Evolutionary conservation across 139 green algal species (phyloP), one percentile per base, ranked within the genome.

Genomic region (Closterium sp.): DNA sequence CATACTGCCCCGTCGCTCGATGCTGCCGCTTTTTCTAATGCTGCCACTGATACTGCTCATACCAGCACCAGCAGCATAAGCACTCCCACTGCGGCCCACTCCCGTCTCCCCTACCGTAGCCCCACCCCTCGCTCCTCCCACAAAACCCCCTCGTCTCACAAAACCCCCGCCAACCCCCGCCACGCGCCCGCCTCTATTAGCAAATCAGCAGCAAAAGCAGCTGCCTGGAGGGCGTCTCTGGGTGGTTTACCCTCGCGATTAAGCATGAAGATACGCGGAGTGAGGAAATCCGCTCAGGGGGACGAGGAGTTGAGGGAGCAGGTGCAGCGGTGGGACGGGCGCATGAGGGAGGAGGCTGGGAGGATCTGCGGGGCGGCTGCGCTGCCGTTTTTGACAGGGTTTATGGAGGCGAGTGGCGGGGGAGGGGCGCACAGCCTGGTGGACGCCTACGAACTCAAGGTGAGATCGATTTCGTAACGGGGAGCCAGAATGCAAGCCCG

Each of bases 361-460:
- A 23, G 25, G 23, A 90, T 92, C 9, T 92, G 90, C 90, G n/a
- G 16, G 21, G 90, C 84, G 32, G 31, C 34, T 34, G 21, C 55
- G 9, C 16, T 76, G 55, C 55, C 55, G 31, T 92, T 92, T 87
- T 30, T 36, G 33, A 92, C 90, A 2, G 90, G 90, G 21, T 92
- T 92, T 35, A 34, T 92, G 84, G 90, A 92, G 84, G 28, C n/a
- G 25, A 33, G 32, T 23, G 55, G 55, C 5, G 55, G 55, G 12
- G 55, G 55, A 2, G 90, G 90, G 10, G 66, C 34, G 9, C 81
- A 90, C 38, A 84, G 32, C 84, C 90, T 92, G 2, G 90, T 92
- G 9, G 90, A 92, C 32, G 90, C 85, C 5, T 92, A 92, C 30
- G 90, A 92, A 33, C 84, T 92, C 84, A 92, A 92, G 90, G 90